Evolutionary conservation across 371 early-diverging fungal genomes (phyloP).

Genomic region (Rhizopus sp.): DNA sequence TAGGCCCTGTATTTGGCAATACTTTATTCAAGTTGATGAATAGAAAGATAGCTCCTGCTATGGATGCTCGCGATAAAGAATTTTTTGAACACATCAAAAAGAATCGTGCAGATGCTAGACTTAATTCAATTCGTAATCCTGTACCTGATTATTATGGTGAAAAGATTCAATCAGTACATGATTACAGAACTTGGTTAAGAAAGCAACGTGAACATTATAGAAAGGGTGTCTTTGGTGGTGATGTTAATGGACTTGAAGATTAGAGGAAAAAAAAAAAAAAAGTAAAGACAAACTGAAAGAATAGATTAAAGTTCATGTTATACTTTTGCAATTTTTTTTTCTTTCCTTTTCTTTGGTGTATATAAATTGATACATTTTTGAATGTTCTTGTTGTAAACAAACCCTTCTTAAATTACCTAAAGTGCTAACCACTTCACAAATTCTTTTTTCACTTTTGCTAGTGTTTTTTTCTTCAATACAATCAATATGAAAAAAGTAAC

Average conservation of each 20-base stretch:
- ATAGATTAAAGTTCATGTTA: slow-evolving; percentile 3
- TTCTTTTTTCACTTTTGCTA: no score
- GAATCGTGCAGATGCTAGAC: slow-evolving; percentile 78
- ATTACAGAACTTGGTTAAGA: slow-evolving; percentile 87
- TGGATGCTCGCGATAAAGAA: slow-evolving; percentile 76
- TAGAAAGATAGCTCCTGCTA: slow-evolving; percentile 49
- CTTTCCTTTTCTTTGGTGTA: background rate
- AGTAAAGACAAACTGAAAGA: slow-evolving; percentile 5
- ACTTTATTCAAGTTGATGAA: slow-evolving; percentile 63
- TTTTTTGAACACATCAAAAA: slow-evolving; percentile 81
- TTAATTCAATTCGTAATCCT: slow-evolving; percentile 77
- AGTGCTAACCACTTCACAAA: no score
- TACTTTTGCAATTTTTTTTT: background rate
- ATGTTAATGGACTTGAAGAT: slow-evolving; percentile 27
- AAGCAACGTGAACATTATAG: slow-evolving; percentile 84
- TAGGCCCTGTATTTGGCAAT: slow-evolving; percentile 74
- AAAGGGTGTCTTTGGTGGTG: slow-evolving; percentile 69
- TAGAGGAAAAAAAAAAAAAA: slow-evolving; percentile 9
- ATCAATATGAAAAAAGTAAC: no score
- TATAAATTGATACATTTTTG: no score
- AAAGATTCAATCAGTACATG: slow-evolving; percentile 80
- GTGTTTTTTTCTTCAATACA: no score
- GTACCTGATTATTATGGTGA: slow-evolving; percentile 95
- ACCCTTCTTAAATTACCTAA: no score
- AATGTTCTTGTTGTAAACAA: no score